phyloP scores from a whole-genome alignment of 75 land plant species.

The Larix kaempferi region DNA sequence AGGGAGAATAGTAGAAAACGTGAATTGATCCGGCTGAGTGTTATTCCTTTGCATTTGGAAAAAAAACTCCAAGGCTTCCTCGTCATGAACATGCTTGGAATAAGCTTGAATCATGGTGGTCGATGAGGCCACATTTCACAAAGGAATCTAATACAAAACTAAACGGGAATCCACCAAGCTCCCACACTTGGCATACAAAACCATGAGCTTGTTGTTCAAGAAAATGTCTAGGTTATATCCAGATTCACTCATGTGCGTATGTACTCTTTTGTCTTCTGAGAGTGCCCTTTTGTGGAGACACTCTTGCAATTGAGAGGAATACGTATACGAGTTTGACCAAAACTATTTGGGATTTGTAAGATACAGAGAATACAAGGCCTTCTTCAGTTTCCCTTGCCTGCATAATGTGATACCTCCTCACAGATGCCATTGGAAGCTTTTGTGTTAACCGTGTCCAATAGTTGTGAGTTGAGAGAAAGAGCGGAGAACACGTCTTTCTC shows the following conservation, averaged over 20 bases:
- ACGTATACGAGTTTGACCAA: neutral
- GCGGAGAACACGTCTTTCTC: neutral
- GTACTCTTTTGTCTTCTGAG: neutral
- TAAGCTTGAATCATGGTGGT: conserved; percentile 44
- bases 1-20: conserved; percentile 21
- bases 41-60: neutral
- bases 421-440: no score
- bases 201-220: conserved; percentile 33
- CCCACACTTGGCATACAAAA: conserved; percentile 48
- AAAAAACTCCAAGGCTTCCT: conserved; percentile 20
- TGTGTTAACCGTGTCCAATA: neutral
- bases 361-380: neutral
- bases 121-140: conserved; percentile 46
- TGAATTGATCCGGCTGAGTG: conserved; percentile 22
- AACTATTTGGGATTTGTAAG: neutral
- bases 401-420: neutral
- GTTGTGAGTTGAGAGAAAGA: neutral
- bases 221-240: neutral
- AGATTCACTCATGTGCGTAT: neutral
- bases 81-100: conserved; percentile 24
- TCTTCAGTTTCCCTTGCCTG: neutral
- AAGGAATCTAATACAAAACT: conserved; percentile 35
- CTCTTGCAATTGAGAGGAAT: neutral
- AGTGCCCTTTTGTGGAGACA: neutral
- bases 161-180: conserved; percentile 18